Conservation (phyloP, 2,329 filamentous ascomycete species). For the Daldinia sp. region DNA sequence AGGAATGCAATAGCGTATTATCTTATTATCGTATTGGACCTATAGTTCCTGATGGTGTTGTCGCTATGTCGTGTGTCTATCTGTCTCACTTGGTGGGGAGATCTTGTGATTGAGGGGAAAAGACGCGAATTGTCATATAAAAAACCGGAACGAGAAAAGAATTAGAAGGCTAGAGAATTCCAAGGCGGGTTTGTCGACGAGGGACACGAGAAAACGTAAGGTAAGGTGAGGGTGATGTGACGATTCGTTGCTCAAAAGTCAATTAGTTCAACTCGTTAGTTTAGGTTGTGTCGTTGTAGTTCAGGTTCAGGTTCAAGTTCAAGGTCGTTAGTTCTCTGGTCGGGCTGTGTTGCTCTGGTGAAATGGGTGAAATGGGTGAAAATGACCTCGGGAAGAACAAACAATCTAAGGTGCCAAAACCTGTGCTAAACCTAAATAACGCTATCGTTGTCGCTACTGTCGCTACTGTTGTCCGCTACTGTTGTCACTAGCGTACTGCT, state of each 20-base stretch:
- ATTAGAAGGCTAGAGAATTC: background rate
- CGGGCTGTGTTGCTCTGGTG: conserved; percentile 15
- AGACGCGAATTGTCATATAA: conserved; percentile 1
- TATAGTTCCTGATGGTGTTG: conserved; percentile 32
- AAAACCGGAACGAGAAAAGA: background rate
- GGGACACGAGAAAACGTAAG: background rate
- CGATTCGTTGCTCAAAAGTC: conserved; percentile 11
- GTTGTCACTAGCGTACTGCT: conserved; percentile 1
- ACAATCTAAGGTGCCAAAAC: background rate
- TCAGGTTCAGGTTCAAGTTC: background rate
- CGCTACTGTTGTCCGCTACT: conserved; percentile 1
- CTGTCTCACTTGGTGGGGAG: conserved; percentile 38
- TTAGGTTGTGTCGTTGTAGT: background rate
- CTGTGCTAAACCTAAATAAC: conserved; percentile 7
- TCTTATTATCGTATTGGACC: conserved; percentile 8
- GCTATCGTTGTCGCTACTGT: conserved; percentile 3
- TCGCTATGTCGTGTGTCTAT: conserved; percentile 39
- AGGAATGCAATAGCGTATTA: conserved; percentile 6
- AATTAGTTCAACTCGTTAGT: conserved; percentile 5
- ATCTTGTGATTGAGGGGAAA: conserved; percentile 33
- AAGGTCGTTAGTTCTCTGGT: background rate
- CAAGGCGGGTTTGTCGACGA: background rate
- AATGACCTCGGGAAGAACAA: conserved; percentile 2
- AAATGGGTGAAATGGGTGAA: conserved; percentile 4
- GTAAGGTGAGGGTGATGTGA: conserved; percentile 19